Percentiles rank a stretch among this genome's conserved stretches.
These are phyloP conservation scores for Sonneratia alba DNA, from an alignment of 345 rosid species.

Conservation along the genomic window DNA sequence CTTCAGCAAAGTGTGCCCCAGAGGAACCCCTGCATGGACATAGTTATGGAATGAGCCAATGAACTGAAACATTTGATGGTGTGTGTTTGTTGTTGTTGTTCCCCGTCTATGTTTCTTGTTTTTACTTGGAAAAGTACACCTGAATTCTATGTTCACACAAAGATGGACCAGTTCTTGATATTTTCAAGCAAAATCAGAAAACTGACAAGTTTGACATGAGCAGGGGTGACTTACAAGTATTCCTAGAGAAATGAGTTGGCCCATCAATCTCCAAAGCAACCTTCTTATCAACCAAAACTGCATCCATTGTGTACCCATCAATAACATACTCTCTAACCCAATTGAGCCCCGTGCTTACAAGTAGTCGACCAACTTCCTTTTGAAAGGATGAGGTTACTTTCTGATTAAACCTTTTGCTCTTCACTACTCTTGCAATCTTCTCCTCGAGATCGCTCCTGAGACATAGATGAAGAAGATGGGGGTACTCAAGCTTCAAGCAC, in stretches of 20 bases:
- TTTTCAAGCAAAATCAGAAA: neutral
- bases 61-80: neutral
- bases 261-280: constrained; percentile 91
- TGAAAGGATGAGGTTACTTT: constrained; percentile 80
- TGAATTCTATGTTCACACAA: neutral
- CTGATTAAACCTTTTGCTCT: constrained; percentile 76
- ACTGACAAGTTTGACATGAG: neutral
- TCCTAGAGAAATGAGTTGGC: constrained; percentile 90
- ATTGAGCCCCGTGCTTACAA: constrained; percentile 76
- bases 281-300: constrained; percentile 67
- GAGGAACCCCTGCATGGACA: constrained; percentile 47
- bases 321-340: constrained; percentile 66
- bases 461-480: constrained; percentile 55
- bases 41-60: neutral
- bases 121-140: neutral
- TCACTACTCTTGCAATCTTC: constrained; percentile 56
- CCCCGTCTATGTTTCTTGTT: neutral
- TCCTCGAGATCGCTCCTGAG: constrained; percentile 47
- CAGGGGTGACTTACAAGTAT: constrained; percentile 40
- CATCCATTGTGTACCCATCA: constrained; percentile 76
- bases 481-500: constrained; percentile 72
- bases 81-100: no score
- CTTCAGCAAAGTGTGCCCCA: constrained; percentile 84
- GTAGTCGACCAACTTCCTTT: constrained; percentile 81
- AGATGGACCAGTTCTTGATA: neutral